These are phyloP conservation scores for Xylaria sp. DNA, from an alignment of 2,329 filamentous ascomycete species.

Conservation along the genomic window DNA sequence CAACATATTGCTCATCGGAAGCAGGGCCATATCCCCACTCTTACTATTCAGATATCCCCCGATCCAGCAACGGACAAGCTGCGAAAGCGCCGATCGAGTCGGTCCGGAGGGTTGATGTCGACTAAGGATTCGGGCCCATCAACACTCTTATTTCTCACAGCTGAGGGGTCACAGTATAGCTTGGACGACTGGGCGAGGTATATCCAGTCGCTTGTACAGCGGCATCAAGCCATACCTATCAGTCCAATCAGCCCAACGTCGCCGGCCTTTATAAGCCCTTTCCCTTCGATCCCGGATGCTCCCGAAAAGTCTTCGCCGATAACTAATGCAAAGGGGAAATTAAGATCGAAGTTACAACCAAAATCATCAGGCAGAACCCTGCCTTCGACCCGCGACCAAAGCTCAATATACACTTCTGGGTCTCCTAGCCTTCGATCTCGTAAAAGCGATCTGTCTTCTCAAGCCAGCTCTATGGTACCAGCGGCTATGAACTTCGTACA, in stretches of 20 bases:
- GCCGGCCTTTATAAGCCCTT: slow-evolving; percentile 66
- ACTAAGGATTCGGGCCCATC: slow-evolving; percentile 62
- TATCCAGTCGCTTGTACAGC: slow-evolving; percentile 59
- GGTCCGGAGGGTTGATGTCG: slow-evolving; percentile 66
- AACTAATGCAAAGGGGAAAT: slow-evolving; percentile 56
- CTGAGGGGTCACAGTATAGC: slow-evolving; percentile 63
- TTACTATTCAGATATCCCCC: slow-evolving; percentile 66
- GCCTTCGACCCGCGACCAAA: slow-evolving; percentile 60
- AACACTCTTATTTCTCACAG: slow-evolving; percentile 67
- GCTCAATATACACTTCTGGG: slow-evolving; percentile 65
- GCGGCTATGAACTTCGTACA: slow-evolving; percentile 54
- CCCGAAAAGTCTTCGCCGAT: slow-evolving; percentile 58
- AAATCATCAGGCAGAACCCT: slow-evolving; percentile 62
- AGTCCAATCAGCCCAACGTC: slow-evolving; percentile 66
- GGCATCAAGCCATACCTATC: slow-evolving; percentile 59
- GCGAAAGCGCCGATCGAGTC: slow-evolving; percentile 72
- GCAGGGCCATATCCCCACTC: slow-evolving; percentile 69
- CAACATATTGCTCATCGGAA: slow-evolving; percentile 71
- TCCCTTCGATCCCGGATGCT: slow-evolving; percentile 57
- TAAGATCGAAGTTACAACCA: slow-evolving; percentile 56
- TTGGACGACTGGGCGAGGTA: slow-evolving; percentile 70
- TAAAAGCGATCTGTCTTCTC: slow-evolving; percentile 71
- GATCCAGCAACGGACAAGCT: slow-evolving; percentile 67
- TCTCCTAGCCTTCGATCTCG: slow-evolving; percentile 71
- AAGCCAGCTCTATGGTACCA: slow-evolving; percentile 61